Base-by-base conservation (phyloP, 1,284 basidiomycete species). In the Fomitopsis pinicola region DNA sequence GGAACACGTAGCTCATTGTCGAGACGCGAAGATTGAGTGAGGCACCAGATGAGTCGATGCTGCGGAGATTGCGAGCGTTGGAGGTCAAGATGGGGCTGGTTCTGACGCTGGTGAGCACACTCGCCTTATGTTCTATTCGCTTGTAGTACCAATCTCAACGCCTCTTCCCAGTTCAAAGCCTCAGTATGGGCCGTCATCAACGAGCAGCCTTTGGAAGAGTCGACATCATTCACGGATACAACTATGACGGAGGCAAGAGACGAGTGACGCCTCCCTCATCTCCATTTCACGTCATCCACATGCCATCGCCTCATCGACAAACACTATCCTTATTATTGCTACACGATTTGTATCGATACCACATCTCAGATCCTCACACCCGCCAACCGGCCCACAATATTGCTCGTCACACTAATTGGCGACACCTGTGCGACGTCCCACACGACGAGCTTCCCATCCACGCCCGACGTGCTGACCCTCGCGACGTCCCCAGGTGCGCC, bases 1-100 rank as follows among this genome's bases (percentile, higher is more conserved):
- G 30, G 42, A 19, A 35, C 0, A 15, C 28, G 35, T 46, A 90
- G 88, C 72, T 88, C 59, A 82, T 85, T 14, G 75, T 79, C 60
- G 82, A 82, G 70, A 84, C 86, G 48, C 85, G 82, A 60, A 75
- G 76, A 54, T 76, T 92, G 62, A 80, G 80, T 59, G 88, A 88
- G 64, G 84, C 81, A 63, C 93, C 87, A 42, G 95, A 93, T 73
- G 84, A 85, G 67, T 78, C 75, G 57, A 81, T 98, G 67, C 78
- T 98, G n/a, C 81, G 82, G 46, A 87, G 91, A 60, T 74, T 99
- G 45, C 82, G 96, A 45, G 82, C 87, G 1, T 78, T 98, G 50
- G 97, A 98, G 74, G 87, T 91, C 72, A 97, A 97, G 76, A 96
- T 98, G 91, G 94, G 94, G 6, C 81, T 99, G 42, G 94, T 97